Percentiles rank a stretch among this genome's conserved stretches.
Evolutionary conservation across 208 protist genomes (phyloP).

Genomic region (Wallacemonas collosoma): DNA sequence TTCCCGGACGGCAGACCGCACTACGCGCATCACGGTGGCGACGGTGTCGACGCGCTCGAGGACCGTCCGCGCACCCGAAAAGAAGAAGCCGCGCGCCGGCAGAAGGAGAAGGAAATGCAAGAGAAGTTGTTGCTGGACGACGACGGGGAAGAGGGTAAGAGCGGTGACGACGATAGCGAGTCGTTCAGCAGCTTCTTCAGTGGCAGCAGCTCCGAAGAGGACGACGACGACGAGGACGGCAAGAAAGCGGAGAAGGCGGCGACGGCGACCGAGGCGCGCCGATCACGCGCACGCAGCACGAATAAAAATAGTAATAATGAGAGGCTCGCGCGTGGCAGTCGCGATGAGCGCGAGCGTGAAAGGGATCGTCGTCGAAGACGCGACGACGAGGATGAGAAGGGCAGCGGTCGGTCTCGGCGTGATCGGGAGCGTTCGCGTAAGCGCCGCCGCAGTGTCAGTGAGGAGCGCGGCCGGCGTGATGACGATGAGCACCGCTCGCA

Average conservation of each 20-base stretch:
- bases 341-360: constrained; percentile 5
- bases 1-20: constrained; percentile 32
- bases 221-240: constrained; percentile 10
- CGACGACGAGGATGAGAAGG: constrained; percentile 10
- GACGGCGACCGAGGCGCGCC: too few species aligned
- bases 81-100: background rate
- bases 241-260: constrained; percentile 21
- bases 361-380: constrained; percentile 11
- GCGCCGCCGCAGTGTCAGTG: constrained; percentile 19
- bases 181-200: constrained; percentile 17
- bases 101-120: background rate
- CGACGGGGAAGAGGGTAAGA: constrained; percentile 10
- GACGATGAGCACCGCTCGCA: background rate
- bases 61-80: background rate
- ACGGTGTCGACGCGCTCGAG: background rate
- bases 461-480: background rate
- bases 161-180: constrained; percentile 9
- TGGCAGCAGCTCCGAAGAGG: constrained; percentile 18
- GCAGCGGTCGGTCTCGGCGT: constrained; percentile 17
- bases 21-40: background rate
- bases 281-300: too few species aligned
- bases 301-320: background rate
- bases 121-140: constrained; percentile 31
- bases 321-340: background rate
- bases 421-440: constrained; percentile 18